Conservation (phyloP, 192 early-diverging fungal genomes). For the Podila minutissima region DNA sequence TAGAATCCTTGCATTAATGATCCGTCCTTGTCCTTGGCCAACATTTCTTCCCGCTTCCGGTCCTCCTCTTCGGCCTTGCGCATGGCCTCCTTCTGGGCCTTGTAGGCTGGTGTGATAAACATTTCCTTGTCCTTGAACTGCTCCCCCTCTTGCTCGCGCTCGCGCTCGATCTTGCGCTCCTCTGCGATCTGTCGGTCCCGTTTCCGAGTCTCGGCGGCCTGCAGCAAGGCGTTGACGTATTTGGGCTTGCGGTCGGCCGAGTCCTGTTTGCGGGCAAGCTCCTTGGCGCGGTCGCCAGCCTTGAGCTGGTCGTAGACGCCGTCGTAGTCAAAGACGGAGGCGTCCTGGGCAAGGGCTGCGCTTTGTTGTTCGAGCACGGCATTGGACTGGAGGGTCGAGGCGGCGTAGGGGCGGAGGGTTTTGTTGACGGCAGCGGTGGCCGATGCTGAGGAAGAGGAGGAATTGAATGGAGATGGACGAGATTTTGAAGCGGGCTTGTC, state of each 20-base stretch:
- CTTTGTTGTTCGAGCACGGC: slow-evolving; percentile 57
- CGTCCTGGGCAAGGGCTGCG: slow-evolving; percentile 74
- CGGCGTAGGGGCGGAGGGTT: slow-evolving; percentile 38
- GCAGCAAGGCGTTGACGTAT: slow-evolving; percentile 71
- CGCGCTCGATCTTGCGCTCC: slow-evolving; percentile 73
- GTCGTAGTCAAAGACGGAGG: slow-evolving; percentile 83
- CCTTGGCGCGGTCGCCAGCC: slow-evolving; percentile 59
- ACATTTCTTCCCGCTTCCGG: slow-evolving; percentile 64
- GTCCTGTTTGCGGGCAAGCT: slow-evolving; percentile 59
- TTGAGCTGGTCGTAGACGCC: slow-evolving; percentile 80
- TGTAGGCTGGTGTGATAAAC: slow-evolving; percentile 82
- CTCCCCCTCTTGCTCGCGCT: slow-evolving; percentile 77
- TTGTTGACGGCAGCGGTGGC: slow-evolving; percentile 37
- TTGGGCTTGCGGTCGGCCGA: slow-evolving; percentile 59
- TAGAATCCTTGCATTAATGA: slow-evolving; percentile 70
- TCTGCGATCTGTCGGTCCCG: slow-evolving; percentile 74
- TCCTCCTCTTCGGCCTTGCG: slow-evolving; percentile 69
- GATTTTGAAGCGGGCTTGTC: not conserved
- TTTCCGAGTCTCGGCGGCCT: slow-evolving; percentile 74
- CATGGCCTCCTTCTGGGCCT: slow-evolving; percentile 44
- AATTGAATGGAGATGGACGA: not conserved
- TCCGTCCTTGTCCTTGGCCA: slow-evolving; percentile 66
- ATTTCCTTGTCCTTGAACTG: slow-evolving; percentile 80
- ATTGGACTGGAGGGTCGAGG: slow-evolving; percentile 29
- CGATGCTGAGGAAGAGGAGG: slow-evolving; percentile 8